Conservation (phyloP, 768 basidiomycete species). For the Royoungia palumana region DNA sequence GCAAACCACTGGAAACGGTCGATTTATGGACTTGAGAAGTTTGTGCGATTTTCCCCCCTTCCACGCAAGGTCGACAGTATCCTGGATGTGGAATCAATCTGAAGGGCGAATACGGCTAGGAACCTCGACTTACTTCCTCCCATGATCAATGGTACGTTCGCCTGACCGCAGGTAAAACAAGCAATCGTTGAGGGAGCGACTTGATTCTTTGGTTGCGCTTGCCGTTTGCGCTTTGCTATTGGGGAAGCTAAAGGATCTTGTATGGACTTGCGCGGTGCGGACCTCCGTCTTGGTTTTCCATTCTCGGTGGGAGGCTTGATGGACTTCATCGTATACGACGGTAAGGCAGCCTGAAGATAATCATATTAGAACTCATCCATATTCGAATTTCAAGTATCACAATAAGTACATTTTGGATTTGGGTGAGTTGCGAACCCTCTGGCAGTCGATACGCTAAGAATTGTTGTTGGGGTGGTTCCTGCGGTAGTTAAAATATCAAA, state of each 20-base stretch:
- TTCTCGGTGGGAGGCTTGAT: conserved; percentile 51
- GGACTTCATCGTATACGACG: conserved; percentile 51
- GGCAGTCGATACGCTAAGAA: conserved; percentile 59
- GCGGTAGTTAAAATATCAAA: conserved; percentile 1
- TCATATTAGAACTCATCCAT: neutral
- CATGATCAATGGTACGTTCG: conserved; percentile 71
- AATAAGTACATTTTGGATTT: conserved; percentile 54
- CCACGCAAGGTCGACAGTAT: conserved; percentile 67
- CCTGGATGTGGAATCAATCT: conserved; percentile 36
- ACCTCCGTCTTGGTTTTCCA: conserved; percentile 35
- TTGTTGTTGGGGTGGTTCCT: conserved; percentile 44
- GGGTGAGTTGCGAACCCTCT: conserved; percentile 51
- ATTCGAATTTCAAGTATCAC: neutral
- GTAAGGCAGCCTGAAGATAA: conserved; percentile 39
- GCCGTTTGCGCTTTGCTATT: conserved; percentile 41
- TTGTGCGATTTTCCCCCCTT: conserved; percentile 44
- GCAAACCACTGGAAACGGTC: neutral
- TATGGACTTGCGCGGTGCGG: conserved; percentile 30
- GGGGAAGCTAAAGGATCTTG: conserved; percentile 19
- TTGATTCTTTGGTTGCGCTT: conserved; percentile 32
- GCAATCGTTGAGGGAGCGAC: conserved; percentile 43
- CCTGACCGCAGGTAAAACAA: conserved; percentile 60
- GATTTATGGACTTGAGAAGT: conserved; percentile 21
- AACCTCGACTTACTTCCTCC: conserved; percentile 59
- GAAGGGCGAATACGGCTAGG: neutral